Base-by-base conservation (phyloP, 768 basidiomycete species). In the Boletus edulis region DNA sequence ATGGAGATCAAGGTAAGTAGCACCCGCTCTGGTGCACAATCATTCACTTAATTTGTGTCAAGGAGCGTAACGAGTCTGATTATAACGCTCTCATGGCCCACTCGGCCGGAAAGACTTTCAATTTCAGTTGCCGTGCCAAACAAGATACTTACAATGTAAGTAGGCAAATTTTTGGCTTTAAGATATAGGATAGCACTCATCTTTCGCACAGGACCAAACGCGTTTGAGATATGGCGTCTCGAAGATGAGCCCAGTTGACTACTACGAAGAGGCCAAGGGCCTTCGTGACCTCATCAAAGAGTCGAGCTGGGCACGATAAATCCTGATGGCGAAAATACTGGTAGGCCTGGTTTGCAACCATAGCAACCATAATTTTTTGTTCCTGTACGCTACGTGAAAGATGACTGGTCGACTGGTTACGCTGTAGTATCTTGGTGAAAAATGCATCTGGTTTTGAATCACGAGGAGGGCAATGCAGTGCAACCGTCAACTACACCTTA, bases 221-320 rank as follows among this genome's bases (percentile, higher is more conserved):
- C 86, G 94, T 22, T 84, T 91, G 44, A 84, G 92, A 37, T 96
- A 94, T 65, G 89, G 87, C 5, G 87, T 94, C 63, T 81, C 84
- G 47, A 81, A 78, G 49, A 86, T 91, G 12, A 72, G 68, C 42
- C 73, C 76, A 15, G 67, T 92, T 39, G 81, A 96, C 64, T 95
- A 86, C 67, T 76, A 76, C 51, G 83, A 81, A 68, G 92, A 87
- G 70, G 84, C 80, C 10, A 75, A 77, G 45, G 66, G 75, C 22
- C 73, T 93, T 55, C 75, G 80, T 31, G 82, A 87, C 52, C 67
- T 82, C 45, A 76, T 95, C 55, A 62, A 55, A 34, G 76, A 78
- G 51, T 79, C 80, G 10, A 65, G 73, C n/a, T 89, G 84, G 86
- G 82, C 79, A 13, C 64, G 69, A 58, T 77, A 52, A 55, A 22